Conservation (phyloP, 495 filamentous ascomycete species). For the Viridothelium virens region DNA sequence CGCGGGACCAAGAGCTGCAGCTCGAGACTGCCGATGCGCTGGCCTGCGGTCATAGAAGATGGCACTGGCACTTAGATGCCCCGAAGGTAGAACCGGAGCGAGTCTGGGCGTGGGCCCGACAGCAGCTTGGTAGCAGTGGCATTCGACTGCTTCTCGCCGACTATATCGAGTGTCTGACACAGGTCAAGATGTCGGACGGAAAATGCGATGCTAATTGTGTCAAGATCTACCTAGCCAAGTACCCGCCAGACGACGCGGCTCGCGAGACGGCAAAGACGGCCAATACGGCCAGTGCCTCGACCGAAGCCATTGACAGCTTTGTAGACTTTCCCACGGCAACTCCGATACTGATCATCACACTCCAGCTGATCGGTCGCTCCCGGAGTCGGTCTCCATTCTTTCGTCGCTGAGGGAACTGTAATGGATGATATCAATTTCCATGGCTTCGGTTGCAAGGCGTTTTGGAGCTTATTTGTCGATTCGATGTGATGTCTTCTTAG, state of each 20-base stretch:
- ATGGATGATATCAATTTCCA: background rate
- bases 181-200: background rate
- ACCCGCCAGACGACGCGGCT: background rate
- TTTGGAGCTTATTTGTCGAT: too few species aligned
- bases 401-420: background rate
- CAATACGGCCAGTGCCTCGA: background rate
- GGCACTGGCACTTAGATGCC: background rate
- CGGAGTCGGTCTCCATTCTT: background rate
- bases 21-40: too few species aligned
- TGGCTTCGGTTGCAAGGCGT: too few species aligned
- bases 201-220: slow-evolving; percentile 1
- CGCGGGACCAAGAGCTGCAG: too few species aligned
- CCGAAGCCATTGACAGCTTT: background rate
- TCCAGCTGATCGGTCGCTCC: background rate
- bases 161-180: background rate
- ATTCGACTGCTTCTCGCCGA: background rate
- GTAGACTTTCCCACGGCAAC: background rate
- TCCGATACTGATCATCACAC: background rate
- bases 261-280: background rate
- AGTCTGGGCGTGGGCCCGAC: background rate
- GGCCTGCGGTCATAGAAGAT: background rate
- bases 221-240: background rate
- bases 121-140: background rate
- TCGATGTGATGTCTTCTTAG: too few species aligned
- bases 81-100: background rate